phyloP scores from a whole-genome alignment of 2,329 filamentous ascomycete genomes.

The Verticillium zaregamsianum region DNA sequence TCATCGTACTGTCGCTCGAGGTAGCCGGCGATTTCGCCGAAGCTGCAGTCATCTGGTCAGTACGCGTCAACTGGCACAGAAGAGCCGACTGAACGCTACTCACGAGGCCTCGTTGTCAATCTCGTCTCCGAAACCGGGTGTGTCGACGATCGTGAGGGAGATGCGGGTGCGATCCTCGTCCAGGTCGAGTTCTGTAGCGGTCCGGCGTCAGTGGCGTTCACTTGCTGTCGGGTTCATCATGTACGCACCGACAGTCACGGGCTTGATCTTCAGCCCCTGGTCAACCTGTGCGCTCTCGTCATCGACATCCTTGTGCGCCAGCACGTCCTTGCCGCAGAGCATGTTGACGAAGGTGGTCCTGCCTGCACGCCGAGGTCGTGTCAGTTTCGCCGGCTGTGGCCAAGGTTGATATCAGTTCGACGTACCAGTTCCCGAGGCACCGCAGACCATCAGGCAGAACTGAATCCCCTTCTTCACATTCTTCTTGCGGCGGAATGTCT shows the following conservation, averaged over 20 bases:
- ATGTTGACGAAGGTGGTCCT: slow-evolving; percentile 99
- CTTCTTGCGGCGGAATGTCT: slow-evolving; percentile 99
- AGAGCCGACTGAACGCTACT: slow-evolving; percentile 15
- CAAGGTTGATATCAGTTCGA: slow-evolving; percentile 15
- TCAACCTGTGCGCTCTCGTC: slow-evolving; percentile 89
- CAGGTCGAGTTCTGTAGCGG: slow-evolving; percentile 74
- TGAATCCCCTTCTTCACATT: slow-evolving; percentile 99
- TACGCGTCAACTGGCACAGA: neutral
- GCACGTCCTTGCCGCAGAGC: slow-evolving; percentile 90
- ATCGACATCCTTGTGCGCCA: slow-evolving; percentile 87
- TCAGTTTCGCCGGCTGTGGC: neutral
- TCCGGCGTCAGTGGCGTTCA: neutral
- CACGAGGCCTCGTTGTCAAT: slow-evolving; percentile 99
- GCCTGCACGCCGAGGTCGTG: slow-evolving; percentile 46
- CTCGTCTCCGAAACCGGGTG: slow-evolving; percentile 95
- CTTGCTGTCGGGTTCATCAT: neutral
- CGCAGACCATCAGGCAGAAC: slow-evolving; percentile 99
- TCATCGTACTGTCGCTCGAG: slow-evolving; percentile 99
- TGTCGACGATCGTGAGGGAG: slow-evolving; percentile 97
- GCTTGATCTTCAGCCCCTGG: slow-evolving; percentile 98
- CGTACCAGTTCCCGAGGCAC: slow-evolving; percentile 95
- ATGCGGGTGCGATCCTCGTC: slow-evolving; percentile 98
- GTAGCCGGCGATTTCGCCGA: slow-evolving; percentile 96
- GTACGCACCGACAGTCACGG: slow-evolving; percentile 81
- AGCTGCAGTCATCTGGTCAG: slow-evolving; percentile 48